Conservation (phyloP, 2,329 filamentous ascomycete species). For the Rhexocercosporidium sp. region DNA sequence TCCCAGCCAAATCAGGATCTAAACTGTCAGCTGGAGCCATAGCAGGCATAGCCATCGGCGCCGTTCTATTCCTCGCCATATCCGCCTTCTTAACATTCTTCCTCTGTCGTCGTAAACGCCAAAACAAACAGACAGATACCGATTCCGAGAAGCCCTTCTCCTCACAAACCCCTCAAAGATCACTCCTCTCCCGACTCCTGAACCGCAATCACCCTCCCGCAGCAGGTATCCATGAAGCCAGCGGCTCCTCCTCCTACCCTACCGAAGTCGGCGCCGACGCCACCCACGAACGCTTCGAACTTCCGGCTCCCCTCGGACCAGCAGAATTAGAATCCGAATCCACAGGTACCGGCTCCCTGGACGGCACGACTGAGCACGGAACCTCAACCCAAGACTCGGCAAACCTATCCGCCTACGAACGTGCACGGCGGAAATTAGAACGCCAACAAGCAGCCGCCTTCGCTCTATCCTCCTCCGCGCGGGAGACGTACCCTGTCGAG, state of each 20-base stretch:
- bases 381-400: conserved; percentile 41
- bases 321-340: conserved; percentile 38
- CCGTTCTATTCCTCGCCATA: conserved; percentile 23
- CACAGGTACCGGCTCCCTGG: conserved; percentile 24
- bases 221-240: conserved; percentile 58
- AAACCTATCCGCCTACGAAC: conserved; percentile 55
- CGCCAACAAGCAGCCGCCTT: conserved; percentile 56
- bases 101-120: conserved; percentile 24
- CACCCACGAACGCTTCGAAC: conserved; percentile 35
- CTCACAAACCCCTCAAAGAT: conserved; percentile 46
- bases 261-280: conserved; percentile 37
- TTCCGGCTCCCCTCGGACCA: conserved; percentile 35
- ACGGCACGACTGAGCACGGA: conserved; percentile 32
- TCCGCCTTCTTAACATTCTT: conserved; percentile 24
- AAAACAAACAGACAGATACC: conserved; percentile 35
- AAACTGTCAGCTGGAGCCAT: conserved; percentile 30
- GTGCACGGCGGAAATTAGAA: conserved; percentile 56
- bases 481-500: conserved; percentile 42
- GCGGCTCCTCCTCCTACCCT: conserved; percentile 55
- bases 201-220: conserved; percentile 49
- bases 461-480: conserved; percentile 46
- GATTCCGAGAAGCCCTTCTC: conserved; percentile 26
- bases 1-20: conserved; percentile 9
- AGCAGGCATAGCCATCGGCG: conserved; percentile 35
- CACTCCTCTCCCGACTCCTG: conserved; percentile 53